Percentiles rank a stretch among this genome's conserved stretches.
Conservation (phyloP, 1,284 basidiomycete species). For the Caloboletus inedulis region DNA sequence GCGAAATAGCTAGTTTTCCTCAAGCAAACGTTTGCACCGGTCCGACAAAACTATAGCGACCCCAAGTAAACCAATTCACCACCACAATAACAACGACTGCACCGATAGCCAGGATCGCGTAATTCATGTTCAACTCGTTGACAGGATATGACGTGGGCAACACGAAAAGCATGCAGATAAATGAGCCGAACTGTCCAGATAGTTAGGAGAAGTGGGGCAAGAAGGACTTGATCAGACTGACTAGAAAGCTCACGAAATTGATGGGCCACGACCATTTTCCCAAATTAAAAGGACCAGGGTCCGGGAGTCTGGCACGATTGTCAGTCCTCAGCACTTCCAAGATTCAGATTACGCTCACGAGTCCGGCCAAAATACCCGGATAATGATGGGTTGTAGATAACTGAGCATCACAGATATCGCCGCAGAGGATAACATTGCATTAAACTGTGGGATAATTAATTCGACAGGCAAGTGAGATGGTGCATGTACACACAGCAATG, state of each 20-base stretch:
- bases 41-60: constrained; percentile 35
- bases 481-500: constrained; percentile 43
- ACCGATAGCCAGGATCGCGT: constrained; percentile 52
- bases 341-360: constrained; percentile 37
- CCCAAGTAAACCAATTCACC: constrained; percentile 32
- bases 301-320: constrained; percentile 36
- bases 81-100: constrained; percentile 39
- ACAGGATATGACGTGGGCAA: constrained; percentile 61
- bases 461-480: neutral
- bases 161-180: constrained; percentile 56
- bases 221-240: constrained; percentile 26
- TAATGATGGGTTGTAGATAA: constrained; percentile 56
- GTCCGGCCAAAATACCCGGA: constrained; percentile 56
- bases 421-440: constrained; percentile 54
- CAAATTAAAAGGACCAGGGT: constrained; percentile 52
- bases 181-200: constrained; percentile 45
- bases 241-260: constrained; percentile 47
- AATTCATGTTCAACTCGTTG: constrained; percentile 62
- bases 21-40: constrained; percentile 27
- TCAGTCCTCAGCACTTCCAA: neutral
- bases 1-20: neutral
- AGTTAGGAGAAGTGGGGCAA: neutral
- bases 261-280: constrained; percentile 53
- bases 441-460: constrained; percentile 39
- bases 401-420: constrained; percentile 60